Conservation (phyloP, 345 rosid species). For the Rhodamnia argentea region DNA sequence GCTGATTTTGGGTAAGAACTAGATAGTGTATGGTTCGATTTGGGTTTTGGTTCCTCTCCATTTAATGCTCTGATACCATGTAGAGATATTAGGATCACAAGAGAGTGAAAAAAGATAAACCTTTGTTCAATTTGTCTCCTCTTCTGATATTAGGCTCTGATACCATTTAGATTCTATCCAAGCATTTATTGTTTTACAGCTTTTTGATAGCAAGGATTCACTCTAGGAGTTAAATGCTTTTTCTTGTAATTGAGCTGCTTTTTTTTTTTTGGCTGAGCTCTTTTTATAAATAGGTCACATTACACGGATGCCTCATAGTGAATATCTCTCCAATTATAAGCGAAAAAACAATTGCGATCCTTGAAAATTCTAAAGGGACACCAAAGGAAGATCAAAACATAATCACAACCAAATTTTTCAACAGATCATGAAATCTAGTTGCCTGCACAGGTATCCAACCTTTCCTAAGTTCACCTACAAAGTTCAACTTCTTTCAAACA, state of each 20-base stretch:
- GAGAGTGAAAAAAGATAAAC: neutral
- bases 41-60: neutral
- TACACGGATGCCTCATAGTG: neutral
- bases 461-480: neutral
- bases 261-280: neutral
- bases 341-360: neutral
- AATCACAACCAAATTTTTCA: neutral
- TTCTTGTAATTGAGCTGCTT: neutral
- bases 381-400: neutral
- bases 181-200: neutral
- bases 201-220: neutral
- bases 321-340: neutral
- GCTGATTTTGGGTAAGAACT: neutral
- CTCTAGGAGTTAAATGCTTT: neutral
- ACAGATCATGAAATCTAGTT: neutral
- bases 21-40: neutral
- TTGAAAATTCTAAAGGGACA: neutral
- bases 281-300: neutral
- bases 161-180: neutral
- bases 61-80: neutral
- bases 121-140: neutral
- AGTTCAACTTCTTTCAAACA: neutral
- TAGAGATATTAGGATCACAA: neutral
- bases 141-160: neutral
- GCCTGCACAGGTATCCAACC: neutral